Conservation (phyloP, 2,329 filamentous ascomycete genomes). For the Ophiocordyceps australis region DNA sequence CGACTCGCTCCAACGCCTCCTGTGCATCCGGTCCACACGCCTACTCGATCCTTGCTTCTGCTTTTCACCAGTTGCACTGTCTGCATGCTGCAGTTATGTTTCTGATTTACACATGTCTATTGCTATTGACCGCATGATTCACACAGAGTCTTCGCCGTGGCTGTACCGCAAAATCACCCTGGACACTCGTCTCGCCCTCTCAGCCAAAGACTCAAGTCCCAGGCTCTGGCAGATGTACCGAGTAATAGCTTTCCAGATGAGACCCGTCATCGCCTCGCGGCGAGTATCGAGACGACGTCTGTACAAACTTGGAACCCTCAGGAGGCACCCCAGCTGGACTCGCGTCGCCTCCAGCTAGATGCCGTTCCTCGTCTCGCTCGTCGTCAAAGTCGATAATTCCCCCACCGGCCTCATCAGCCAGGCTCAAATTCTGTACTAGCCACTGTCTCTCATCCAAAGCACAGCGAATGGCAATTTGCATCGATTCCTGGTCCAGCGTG, state of each 20-base stretch:
- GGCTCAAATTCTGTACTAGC: conserved; percentile 10
- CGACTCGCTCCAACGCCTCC: too few species aligned
- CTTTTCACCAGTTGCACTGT: too few species aligned
- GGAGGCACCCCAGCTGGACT: conserved; percentile 17
- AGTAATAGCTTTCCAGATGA: conserved; percentile 12
- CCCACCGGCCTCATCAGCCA: conserved; percentile 15
- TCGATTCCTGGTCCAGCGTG: conserved; percentile 24
- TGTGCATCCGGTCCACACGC: too few species aligned
- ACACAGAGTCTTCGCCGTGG: too few species aligned
- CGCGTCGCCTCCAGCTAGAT: conserved; percentile 13
- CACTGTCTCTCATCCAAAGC: conserved; percentile 19
- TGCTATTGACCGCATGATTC: too few species aligned
- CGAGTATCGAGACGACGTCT: conserved; percentile 16
- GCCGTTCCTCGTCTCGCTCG: conserved; percentile 14
- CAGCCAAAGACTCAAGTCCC: too few species aligned
- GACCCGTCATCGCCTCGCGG: conserved; percentile 21
- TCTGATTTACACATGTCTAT: too few species aligned
- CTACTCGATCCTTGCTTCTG: too few species aligned
- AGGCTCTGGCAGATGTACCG: too few species aligned
- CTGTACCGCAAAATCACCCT: too few species aligned
- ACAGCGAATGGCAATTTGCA: conserved; percentile 18
- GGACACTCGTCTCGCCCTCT: too few species aligned
- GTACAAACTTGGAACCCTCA: conserved; percentile 9
- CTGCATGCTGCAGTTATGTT: too few species aligned
- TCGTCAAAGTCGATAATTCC: conserved; percentile 23